Percentiles rank a stretch among this genome's conserved stretches.
Evolutionary conservation across 169 alveolate genomes (phyloP).

Genomic region (Babesia ovis): DNA sequence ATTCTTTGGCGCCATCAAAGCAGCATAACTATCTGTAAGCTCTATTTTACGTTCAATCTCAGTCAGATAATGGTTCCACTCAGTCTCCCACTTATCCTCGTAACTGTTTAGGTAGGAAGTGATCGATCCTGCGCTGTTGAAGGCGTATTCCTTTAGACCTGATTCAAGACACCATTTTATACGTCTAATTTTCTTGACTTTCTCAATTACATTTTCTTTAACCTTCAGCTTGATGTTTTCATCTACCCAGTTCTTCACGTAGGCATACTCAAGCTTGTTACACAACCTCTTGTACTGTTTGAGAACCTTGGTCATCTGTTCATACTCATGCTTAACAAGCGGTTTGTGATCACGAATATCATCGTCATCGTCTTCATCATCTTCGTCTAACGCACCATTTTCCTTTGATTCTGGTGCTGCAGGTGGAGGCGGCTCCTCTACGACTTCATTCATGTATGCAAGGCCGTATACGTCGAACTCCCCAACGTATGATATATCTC

Average conservation of each 20-base stretch:
- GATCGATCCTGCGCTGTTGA: slow-evolving; percentile 13
- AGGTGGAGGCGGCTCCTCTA: not conserved
- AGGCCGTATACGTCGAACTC: not conserved
- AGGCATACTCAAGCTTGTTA: slow-evolving; percentile 33
- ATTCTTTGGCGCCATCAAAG: slow-evolving; percentile 13
- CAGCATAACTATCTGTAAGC: not conserved
- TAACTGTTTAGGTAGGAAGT: not conserved
- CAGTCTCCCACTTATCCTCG: slow-evolving; percentile 21
- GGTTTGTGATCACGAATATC: not conserved
- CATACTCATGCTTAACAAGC: not conserved
- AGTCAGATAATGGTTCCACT: not conserved
- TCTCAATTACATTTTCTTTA: slow-evolving; percentile 5
- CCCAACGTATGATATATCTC: not conserved
- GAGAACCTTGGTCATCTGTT: slow-evolving; percentile 8
- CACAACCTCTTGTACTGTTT: slow-evolving; percentile 17
- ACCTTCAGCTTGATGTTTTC: not conserved
- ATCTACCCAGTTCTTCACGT: slow-evolving; percentile 16
- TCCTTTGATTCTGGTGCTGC: not conserved
- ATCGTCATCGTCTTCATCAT: not conserved
- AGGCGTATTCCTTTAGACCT: slow-evolving; percentile 22
- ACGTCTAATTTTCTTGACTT: slow-evolving; percentile 24
- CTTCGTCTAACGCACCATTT: not conserved
- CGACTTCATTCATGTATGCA: not conserved
- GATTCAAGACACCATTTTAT: slow-evolving; percentile 34
- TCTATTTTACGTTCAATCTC: not conserved